Evolutionary conservation across 768 basidiomycete species (phyloP).

Genomic region (Russula ochroleuca): DNA sequence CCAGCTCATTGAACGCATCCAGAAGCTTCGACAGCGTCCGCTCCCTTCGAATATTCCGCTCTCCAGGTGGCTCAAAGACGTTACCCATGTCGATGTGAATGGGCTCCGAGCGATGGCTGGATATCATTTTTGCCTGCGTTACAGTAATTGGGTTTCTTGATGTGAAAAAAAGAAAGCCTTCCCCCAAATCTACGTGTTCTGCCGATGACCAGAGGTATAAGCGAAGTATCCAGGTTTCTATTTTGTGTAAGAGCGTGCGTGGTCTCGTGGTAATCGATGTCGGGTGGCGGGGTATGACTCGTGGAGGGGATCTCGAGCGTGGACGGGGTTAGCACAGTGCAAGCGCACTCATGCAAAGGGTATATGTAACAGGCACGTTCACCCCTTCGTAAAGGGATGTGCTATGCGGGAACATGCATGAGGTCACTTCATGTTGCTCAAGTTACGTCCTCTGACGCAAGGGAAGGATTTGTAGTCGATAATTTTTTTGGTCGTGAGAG

Average conservation of each 20-base stretch:
- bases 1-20: conserved; percentile 45
- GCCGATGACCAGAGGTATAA: not conserved
- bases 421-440: conserved; percentile 13
- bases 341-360: not conserved
- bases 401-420: conserved; percentile 3
- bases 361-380: conserved; percentile 6
- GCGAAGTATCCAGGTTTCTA: conserved; percentile 1
- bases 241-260: not conserved
- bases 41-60: conserved; percentile 34
- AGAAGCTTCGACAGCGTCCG: conserved; percentile 47
- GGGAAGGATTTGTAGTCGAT: not conserved
- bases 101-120: not conserved
- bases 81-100: conserved; percentile 12
- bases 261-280: conserved; percentile 16
- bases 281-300: not conserved
- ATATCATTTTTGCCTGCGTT: conserved; percentile 3
- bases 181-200: not conserved
- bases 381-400: not conserved
- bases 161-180: not conserved
- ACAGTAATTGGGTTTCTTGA: not conserved
- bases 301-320: conserved; percentile 5
- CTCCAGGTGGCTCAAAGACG: conserved; percentile 12
- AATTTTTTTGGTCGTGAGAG: conserved; percentile 4
- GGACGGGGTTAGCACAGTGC: conserved; percentile 1
- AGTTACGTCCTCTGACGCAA: conserved; percentile 24